These are phyloP conservation scores for Omphalea diandra DNA, from an alignment of 441 rosid genomes.

Conservation along the genomic window DNA sequence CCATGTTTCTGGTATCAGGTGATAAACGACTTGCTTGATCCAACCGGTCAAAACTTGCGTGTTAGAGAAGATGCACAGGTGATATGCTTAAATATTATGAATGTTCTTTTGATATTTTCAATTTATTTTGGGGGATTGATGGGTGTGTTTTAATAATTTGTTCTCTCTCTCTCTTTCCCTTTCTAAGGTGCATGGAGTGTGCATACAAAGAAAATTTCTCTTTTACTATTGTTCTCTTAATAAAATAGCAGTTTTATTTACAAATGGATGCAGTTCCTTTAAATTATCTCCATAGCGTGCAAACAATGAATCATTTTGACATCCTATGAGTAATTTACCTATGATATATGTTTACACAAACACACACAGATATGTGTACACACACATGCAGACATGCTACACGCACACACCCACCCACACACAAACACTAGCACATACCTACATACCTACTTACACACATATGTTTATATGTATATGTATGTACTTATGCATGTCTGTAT, in stretches of 20 bases:
- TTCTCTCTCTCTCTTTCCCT: neutral
- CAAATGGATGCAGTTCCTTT: slow-evolving; percentile 1
- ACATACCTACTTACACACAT: no score
- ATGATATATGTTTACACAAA: no score
- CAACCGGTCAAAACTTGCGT: slow-evolving; percentile 97
- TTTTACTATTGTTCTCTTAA: neutral
- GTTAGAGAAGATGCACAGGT: slow-evolving; percentile 99
- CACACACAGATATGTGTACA: no score
- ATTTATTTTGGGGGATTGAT: neutral
- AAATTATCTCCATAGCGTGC: no score
- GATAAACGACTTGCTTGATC: slow-evolving; percentile 97
- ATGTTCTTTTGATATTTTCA: neutral
- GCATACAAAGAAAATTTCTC: neutral
- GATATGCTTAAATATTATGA: slow-evolving; percentile 14
- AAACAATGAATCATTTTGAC: neutral
- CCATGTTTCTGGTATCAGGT: slow-evolving; percentile 74
- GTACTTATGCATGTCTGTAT: no score
- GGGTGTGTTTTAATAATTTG: neutral
- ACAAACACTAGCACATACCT: no score
- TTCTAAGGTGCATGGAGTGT: no score
- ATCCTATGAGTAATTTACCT: no score
- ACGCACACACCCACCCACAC: no score
- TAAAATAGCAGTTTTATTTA: neutral
- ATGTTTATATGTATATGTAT: neutral
- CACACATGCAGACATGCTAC: no score